Evolutionary conservation across 306 rosid genomes (phyloP), one percentile per base, ranked within the genome.

Genomic region (Pyrus communis): DNA sequence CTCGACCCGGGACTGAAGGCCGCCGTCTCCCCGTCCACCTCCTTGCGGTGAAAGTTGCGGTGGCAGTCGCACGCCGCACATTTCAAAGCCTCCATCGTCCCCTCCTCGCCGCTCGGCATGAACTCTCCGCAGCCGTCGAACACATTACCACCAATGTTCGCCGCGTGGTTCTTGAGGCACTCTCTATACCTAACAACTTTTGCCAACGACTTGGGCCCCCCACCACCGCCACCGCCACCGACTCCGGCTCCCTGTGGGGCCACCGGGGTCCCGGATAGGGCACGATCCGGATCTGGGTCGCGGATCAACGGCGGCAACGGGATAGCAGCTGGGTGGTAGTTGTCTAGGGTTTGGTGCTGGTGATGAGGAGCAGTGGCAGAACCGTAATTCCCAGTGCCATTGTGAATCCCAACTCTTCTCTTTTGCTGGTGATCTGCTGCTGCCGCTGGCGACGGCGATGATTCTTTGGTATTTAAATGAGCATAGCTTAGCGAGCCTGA

Each of bases 111-210:
- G 58, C 82, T 81, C 28, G 90, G 90, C 88, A 86, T 86, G 85
- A 86, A 86, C 86, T 86, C 90, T 1, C 90, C 90, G 54, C 90
- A 86, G 5, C 90, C 90, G 33, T 86, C 90, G 71, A 63, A 86
- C 23, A 84, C 85, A 27, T 77, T 84, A 2, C 90, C 90, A 14
- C 90, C 90, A 12, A 74, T 68, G 81, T 70, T 84, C 12, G 88
- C 90, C n/a, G 88, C 90, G 81, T 86, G 90, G 75, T 86, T 86
- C 81, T 84, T 86, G 12, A 81, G 83, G 64, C 90, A 86, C 31
- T 86, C 90, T 3, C 87, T 72, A 65, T 84, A 87, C 35, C 80
- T 69, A 19, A 80, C 75, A 25, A 31, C 28, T 15, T 69, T 78
- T 19, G 63, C 7, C 15, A 55, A n/a, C 11, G 25, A 25, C 76